Evolutionary conservation across 148 eudicot species (phyloP).

Genomic region (Spergularia bocconei): DNA sequence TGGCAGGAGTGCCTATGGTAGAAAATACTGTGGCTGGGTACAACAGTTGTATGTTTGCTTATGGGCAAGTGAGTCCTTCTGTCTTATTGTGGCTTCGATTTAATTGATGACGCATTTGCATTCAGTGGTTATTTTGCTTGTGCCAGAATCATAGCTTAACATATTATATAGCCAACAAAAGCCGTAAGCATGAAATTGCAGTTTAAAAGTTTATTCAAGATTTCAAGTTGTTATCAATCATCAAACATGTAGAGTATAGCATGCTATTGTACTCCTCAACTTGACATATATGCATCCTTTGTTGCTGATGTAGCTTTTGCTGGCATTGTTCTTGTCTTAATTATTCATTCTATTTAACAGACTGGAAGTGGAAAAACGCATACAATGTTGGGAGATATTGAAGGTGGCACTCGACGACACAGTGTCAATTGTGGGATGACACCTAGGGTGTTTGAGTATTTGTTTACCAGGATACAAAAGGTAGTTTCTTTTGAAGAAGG

Average conservation of each 20-base stretch:
- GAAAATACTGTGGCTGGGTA: slow-evolving; percentile 93
- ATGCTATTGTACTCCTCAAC: no score
- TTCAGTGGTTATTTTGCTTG: neutral
- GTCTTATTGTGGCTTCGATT: neutral
- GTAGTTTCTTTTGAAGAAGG: slow-evolving; percentile 33
- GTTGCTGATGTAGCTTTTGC: neutral
- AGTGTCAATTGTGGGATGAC: slow-evolving; percentile 99
- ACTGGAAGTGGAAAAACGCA: slow-evolving; percentile 99
- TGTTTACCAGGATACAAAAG: slow-evolving; percentile 92
- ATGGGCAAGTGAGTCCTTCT: slow-evolving; percentile 77
- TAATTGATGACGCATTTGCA: neutral
- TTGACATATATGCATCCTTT: neutral
- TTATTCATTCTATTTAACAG: slow-evolving; percentile 29
- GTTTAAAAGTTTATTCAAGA: neutral
- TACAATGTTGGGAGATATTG: slow-evolving; percentile 96
- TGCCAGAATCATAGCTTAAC: no score
- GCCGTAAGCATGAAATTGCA: no score
- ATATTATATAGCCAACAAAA: no score
- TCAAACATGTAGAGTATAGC: neutral
- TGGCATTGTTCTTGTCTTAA: slow-evolving; percentile 5
- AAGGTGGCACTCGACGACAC: slow-evolving; percentile 90
- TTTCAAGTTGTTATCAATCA: neutral
- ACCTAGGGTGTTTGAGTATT: slow-evolving; percentile 89
- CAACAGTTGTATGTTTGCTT: slow-evolving; percentile 99
- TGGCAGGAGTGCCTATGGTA: slow-evolving; percentile 97